phyloP scores from a whole-genome alignment of 2,329 filamentous ascomycete species.

The Epichloe bromicola region DNA sequence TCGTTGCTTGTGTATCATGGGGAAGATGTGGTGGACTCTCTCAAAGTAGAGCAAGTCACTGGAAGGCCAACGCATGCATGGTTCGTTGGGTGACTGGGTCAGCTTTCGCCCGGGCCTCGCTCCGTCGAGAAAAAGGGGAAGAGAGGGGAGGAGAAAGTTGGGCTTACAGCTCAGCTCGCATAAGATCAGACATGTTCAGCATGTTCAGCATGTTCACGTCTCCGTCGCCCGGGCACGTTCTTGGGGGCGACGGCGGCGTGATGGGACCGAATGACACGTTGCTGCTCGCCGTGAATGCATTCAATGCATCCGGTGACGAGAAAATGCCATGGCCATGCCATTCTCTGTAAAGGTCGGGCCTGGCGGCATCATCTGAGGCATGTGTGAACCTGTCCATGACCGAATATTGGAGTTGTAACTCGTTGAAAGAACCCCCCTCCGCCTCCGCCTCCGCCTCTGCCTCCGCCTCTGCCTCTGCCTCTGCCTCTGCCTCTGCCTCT shows the following conservation, averaged over 20 bases:
- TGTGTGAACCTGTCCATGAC: too few relatives aligned
- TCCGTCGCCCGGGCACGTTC: neutral
- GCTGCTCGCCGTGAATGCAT: neutral
- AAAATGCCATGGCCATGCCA: neutral
- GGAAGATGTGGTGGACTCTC: neutral
- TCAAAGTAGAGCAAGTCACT: neutral
- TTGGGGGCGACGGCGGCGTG: neutral
- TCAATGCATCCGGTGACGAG: neutral
- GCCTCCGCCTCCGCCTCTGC: too few relatives aligned
- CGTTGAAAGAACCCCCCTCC: too few relatives aligned
- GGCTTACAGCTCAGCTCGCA: neutral
- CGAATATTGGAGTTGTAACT: too few relatives aligned
- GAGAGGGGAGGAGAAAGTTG: neutral
- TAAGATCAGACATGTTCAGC: neutral
- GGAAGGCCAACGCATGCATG: too few relatives aligned
- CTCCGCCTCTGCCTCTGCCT: too few relatives aligned
- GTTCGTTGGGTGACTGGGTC: neutral
- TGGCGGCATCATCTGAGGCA: neutral
- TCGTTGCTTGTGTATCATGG: neutral
- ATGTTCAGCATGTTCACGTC: neutral
- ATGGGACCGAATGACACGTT: neutral
- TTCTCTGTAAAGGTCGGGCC: neutral
- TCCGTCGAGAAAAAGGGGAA: neutral
- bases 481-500: too few relatives aligned
- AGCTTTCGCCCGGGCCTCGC: too few relatives aligned